phyloP scores from a whole-genome alignment of 306 rosid genomes.

The Trifolium repens region DNA sequence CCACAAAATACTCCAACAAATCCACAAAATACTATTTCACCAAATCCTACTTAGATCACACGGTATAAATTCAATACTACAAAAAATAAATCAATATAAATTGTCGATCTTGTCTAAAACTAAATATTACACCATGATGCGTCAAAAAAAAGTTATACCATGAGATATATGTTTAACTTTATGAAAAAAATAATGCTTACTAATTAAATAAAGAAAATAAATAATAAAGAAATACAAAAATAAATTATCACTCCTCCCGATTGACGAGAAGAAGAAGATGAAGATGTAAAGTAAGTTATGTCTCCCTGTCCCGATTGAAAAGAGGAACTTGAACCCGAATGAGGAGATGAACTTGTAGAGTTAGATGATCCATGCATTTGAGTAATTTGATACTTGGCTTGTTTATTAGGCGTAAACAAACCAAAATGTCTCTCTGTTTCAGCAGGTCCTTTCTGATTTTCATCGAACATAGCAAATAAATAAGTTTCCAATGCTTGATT shows the following conservation, averaged over 20 bases:
- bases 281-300: neutral
- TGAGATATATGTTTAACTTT: neutral
- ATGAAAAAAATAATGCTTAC: neutral
- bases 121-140: neutral
- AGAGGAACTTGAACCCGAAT: neutral
- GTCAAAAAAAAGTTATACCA: too few relatives aligned
- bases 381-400: neutral
- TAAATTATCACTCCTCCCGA: too few relatives aligned
- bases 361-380: neutral
- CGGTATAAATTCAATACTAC: too few relatives aligned
- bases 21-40: neutral
- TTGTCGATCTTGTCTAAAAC: too few relatives aligned
- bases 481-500: neutral
- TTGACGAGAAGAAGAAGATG: neutral
- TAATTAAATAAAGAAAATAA: neutral
- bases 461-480: conserved; percentile 18
- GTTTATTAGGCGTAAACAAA: neutral
- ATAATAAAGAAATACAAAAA: too few relatives aligned
- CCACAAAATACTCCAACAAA: neutral
- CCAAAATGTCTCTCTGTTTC: neutral
- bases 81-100: too few relatives aligned
- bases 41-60: neutral
- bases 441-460: neutral
- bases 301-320: neutral
- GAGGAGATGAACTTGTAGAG: too few relatives aligned